Percentiles rank a stretch among this genome's conserved stretches.
Evolutionary conservation across 2,329 filamentous ascomycete genomes (phyloP).

Genomic region (Pseudogymnoascus sp.): DNA sequence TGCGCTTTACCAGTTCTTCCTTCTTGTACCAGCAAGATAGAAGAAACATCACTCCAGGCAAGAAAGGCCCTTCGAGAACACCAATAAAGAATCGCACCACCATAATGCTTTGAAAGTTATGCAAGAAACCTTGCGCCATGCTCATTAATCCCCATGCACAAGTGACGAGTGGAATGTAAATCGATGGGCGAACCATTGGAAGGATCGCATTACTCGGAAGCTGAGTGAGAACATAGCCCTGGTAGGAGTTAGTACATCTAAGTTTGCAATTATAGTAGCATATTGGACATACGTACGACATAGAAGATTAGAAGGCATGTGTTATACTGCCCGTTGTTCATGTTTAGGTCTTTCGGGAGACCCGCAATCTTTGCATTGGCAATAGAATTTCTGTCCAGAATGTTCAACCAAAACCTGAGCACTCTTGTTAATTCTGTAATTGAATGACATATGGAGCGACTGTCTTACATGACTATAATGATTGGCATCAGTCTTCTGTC

Average conservation of each 20-base stretch:
- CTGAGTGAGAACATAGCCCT: slow-evolving; percentile 12
- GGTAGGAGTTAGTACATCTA: not conserved
- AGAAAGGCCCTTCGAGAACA: slow-evolving; percentile 19
- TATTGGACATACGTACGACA: slow-evolving; percentile 10
- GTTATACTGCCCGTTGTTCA: slow-evolving; percentile 17
- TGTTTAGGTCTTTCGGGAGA: slow-evolving; percentile 9
- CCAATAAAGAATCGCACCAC: slow-evolving; percentile 19
- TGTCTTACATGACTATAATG: slow-evolving; percentile 5
- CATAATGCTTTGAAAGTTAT: slow-evolving; percentile 18
- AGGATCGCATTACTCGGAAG: slow-evolving; percentile 21
- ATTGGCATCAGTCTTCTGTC: slow-evolving; percentile 6
- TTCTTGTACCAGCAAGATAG: slow-evolving; percentile 25
- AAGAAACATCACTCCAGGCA: slow-evolving; percentile 16
- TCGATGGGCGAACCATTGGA: slow-evolving; percentile 20
- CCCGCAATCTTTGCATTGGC: slow-evolving; percentile 12
- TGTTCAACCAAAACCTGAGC: slow-evolving; percentile 12
- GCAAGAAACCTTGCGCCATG: slow-evolving; percentile 20
- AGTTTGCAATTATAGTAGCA: not conserved
- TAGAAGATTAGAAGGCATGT: slow-evolving; percentile 19
- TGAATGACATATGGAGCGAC: not conserved
- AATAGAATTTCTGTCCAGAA: slow-evolving; percentile 13
- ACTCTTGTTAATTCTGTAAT: not conserved
- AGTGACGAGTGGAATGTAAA: slow-evolving; percentile 22
- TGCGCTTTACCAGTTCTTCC: slow-evolving; percentile 22
- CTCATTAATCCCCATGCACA: slow-evolving; percentile 20